Conservation (phyloP, 2,329 filamentous ascomycete genomes). For the Leptographium galeiforme region DNA sequence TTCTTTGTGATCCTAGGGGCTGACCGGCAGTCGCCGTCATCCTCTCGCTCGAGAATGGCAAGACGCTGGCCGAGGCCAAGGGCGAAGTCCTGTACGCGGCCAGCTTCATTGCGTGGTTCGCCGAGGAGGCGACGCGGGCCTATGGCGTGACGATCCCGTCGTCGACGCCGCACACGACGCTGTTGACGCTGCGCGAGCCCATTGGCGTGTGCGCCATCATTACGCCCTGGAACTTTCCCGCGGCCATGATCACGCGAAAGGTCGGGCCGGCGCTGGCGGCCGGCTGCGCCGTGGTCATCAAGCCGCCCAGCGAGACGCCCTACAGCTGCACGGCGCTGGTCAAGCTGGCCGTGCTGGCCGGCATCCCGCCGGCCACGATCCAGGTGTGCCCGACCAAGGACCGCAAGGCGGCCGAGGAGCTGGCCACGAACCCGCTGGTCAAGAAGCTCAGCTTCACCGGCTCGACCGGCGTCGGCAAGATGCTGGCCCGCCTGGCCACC, state of each 20-base stretch:
- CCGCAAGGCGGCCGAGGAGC: conserved; percentile 3
- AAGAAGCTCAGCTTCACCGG: conserved; percentile 54
- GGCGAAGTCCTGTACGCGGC: conserved; percentile 48
- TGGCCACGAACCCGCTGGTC: conserved; percentile 4
- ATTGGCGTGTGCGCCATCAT: conserved; percentile 56
- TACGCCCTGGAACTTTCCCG: conserved; percentile 52
- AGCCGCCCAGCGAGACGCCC: conserved; percentile 58
- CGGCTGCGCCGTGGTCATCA: conserved; percentile 57
- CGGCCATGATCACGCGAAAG: conserved; percentile 34
- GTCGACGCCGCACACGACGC: conserved; percentile 41
- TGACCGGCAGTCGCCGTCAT: conserved; percentile 28
- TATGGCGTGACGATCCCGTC: conserved; percentile 50
- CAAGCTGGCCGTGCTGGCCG: conserved; percentile 50
- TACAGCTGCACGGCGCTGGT: conserved; percentile 54
- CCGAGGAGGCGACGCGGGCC: conserved; percentile 41
- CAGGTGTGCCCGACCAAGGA: conserved; percentile 9
- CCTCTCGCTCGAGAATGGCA: conserved; percentile 59
- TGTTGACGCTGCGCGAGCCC: conserved; percentile 52
- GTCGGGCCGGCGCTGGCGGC: conserved; percentile 44
- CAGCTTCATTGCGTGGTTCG: conserved; percentile 49
- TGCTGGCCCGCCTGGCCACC: conserved; percentile 42
- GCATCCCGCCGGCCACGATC: conserved; percentile 53
- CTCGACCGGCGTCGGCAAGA: conserved; percentile 43
- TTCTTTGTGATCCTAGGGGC: background rate
- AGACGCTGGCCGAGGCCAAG: conserved; percentile 46